Evolutionary conservation across 2,329 filamentous ascomycete genomes (phyloP).

Genomic region (Immersiporthe knoxdaviesiana): DNA sequence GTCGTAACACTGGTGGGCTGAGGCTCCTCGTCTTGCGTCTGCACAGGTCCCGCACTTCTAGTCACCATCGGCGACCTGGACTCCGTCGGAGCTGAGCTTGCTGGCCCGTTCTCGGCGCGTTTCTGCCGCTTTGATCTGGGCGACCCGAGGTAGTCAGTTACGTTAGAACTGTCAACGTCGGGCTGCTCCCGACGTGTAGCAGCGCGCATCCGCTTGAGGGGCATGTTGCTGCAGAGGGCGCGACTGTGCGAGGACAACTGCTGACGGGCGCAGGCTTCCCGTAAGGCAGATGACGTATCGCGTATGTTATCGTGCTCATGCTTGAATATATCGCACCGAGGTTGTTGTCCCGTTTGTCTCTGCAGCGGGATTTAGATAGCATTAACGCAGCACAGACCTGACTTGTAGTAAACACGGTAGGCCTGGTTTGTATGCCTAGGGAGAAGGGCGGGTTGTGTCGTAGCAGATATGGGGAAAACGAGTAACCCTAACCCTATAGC

Average conservation of each 20-base stretch:
- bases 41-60: slow-evolving; percentile 4
- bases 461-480: no score
- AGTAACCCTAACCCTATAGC: background rate
- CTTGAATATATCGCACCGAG: background rate
- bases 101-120: background rate
- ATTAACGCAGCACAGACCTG: background rate
- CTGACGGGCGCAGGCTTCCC: background rate
- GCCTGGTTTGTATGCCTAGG: no score
- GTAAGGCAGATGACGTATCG: background rate
- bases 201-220: slow-evolving; percentile 8
- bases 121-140: slow-evolving; percentile 13
- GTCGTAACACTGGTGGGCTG: background rate
- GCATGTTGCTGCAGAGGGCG: slow-evolving; percentile 16
- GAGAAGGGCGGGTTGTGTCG: no score
- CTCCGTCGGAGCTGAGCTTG: background rate
- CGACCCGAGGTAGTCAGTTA: slow-evolving; percentile 20
- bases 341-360: background rate
- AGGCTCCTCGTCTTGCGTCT: background rate
- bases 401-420: no score
- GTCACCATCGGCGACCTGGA: slow-evolving; percentile 7
- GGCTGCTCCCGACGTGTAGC: slow-evolving; percentile 2
- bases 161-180: slow-evolving; percentile 12
- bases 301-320: background rate
- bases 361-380: background rate
- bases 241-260: background rate